These are phyloP conservation scores for Hippophae gyantsensis DNA, from an alignment of 306 rosid genomes.

Conservation along the genomic window DNA sequence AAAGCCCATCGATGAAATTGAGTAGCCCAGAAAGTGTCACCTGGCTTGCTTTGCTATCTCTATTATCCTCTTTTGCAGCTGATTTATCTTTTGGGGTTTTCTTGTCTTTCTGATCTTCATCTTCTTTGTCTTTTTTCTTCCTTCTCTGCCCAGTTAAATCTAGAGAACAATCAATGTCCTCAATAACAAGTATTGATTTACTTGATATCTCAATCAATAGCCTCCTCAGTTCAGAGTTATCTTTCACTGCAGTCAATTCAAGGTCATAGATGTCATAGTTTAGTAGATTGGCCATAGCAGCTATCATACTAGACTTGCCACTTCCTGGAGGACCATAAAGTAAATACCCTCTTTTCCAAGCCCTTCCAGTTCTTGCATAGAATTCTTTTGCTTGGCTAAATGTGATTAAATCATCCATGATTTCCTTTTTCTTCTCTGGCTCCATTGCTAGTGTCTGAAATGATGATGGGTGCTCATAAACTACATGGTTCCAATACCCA, in stretches of 20 bases:
- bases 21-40: conserved; percentile 53
- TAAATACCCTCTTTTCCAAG: conserved; percentile 67
- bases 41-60: conserved; percentile 23
- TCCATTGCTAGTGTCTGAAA: conserved; percentile 59
- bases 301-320: conserved; percentile 66
- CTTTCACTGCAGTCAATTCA: conserved; percentile 47
- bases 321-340: conserved; percentile 70
- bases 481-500: conserved; percentile 43
- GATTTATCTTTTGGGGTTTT: conserved; percentile 19
- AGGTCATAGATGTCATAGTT: conserved; percentile 53
- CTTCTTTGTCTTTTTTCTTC: neutral
- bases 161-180: conserved; percentile 66
- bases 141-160: conserved; percentile 51
- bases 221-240: conserved; percentile 51
- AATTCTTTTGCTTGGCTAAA: conserved; percentile 47
- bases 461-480: conserved; percentile 57
- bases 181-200: conserved; percentile 48
- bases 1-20: conserved; percentile 66
- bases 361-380: conserved; percentile 48
- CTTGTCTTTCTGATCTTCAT: conserved; percentile 20
- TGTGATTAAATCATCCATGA: conserved; percentile 41
- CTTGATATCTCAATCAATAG: conserved; percentile 49
- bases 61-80: conserved; percentile 18
- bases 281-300: conserved; percentile 55
- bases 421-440: conserved; percentile 32